These are phyloP conservation scores for Hygrocybe punicea DNA, from an alignment of 768 basidiomycete species.

Conservation along the genomic window DNA sequence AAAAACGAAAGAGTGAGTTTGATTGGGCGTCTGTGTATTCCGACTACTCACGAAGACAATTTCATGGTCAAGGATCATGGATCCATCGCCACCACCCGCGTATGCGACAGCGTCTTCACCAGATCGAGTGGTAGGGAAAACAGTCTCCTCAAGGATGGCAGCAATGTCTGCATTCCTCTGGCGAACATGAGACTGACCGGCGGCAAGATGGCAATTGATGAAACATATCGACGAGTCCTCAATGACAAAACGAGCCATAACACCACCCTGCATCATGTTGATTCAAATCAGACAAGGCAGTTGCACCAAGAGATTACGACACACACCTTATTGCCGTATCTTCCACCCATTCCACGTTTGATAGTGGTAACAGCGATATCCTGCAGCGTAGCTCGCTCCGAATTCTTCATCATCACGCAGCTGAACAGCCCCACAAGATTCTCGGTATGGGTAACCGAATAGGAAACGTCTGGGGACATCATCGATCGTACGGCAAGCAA, in stretches of 20 bases:
- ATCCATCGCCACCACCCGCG: conserved; percentile 87
- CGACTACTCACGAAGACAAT: conserved; percentile 71
- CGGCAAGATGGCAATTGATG: conserved; percentile 97
- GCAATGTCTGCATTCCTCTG: conserved; percentile 85
- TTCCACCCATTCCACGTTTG: conserved; percentile 88
- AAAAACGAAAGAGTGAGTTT: conserved; percentile 1
- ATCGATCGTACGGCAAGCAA: conserved; percentile 65
- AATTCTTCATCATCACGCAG: conserved; percentile 68
- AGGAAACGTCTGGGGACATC: conserved; percentile 72
- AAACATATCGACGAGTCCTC: conserved; percentile 93
- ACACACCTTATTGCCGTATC: conserved; percentile 92
- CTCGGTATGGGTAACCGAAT: conserved; percentile 78
- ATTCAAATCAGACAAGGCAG: conserved; percentile 1
- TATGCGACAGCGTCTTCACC: conserved; percentile 60
- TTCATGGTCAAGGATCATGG: conserved; percentile 93
- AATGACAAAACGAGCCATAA: conserved; percentile 83
- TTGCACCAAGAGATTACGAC: not conserved
- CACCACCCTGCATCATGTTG: conserved; percentile 61
- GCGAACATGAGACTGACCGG: conserved; percentile 80
- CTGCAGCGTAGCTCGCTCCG: conserved; percentile 56
- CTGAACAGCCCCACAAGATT: conserved; percentile 88
- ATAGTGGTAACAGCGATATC: conserved; percentile 75
- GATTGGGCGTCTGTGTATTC: not conserved
- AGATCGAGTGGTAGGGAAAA: conserved; percentile 48
- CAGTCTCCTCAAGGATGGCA: conserved; percentile 79